These are phyloP conservation scores for Sicyos edulis DNA, from an alignment of 306 rosid species.

Conservation along the genomic window DNA sequence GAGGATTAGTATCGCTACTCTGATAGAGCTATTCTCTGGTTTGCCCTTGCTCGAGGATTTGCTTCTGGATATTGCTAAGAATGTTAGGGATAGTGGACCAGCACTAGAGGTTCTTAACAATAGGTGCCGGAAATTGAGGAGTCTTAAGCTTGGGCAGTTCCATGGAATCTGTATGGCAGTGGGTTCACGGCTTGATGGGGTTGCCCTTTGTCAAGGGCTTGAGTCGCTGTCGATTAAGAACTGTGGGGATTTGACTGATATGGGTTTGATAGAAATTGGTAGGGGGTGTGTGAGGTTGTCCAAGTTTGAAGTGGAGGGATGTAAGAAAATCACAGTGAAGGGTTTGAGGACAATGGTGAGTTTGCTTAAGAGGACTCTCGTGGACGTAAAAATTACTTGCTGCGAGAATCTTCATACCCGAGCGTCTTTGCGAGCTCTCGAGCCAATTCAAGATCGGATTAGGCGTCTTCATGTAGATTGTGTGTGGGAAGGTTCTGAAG, in stretches of 20 bases:
- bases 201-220: conserved; percentile 70
- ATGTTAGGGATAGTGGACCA: conserved; percentile 55
- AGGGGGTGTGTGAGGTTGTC: conserved; percentile 69
- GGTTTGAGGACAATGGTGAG: conserved; percentile 69
- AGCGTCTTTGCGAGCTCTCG: conserved; percentile 53
- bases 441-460: conserved; percentile 55
- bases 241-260: conserved; percentile 68
- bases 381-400: conserved; percentile 58
- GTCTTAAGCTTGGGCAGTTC: conserved; percentile 66
- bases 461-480: conserved; percentile 78
- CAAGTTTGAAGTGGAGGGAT: conserved; percentile 61
- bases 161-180: conserved; percentile 69
- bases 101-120: conserved; percentile 66
- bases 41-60: conserved; percentile 67
- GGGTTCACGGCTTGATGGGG: conserved; percentile 69
- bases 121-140: conserved; percentile 57
- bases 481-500: conserved; percentile 50
- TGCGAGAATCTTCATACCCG: conserved; percentile 58
- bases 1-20: conserved; percentile 40
- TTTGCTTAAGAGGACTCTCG: conserved; percentile 47
- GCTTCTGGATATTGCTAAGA: conserved; percentile 74
- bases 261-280: conserved; percentile 84
- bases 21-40: conserved; percentile 58
- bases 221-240: conserved; percentile 56
- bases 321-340: conserved; percentile 52